These are phyloP conservation scores for Ceratobasidium papillatum DNA, from an alignment of 1,284 basidiomycete species.

Conservation along the genomic window DNA sequence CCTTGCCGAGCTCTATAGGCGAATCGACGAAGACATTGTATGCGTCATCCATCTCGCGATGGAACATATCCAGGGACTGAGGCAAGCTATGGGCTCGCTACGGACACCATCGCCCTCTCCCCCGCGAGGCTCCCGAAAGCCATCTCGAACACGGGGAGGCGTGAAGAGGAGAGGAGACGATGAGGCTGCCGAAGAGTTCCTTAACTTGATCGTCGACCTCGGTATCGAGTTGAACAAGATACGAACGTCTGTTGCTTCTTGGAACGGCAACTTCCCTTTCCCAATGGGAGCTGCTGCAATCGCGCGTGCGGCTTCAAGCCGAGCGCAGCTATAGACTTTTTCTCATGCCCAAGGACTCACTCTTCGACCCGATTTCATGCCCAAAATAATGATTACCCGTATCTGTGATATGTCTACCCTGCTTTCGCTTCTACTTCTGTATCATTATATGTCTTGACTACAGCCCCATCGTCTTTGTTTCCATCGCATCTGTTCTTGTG, in stretches of 20 bases:
- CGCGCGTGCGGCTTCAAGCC: constrained; percentile 22
- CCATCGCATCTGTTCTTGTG: constrained; percentile 6
- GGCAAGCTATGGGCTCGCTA: constrained; percentile 32
- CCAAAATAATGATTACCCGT: constrained; percentile 7
- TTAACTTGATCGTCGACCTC: constrained; percentile 33
- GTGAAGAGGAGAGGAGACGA: constrained; percentile 19
- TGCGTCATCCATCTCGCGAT: constrained; percentile 33
- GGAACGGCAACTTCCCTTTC: constrained; percentile 38
- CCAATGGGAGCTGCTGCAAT: constrained; percentile 24
- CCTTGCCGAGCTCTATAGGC: constrained; percentile 37
- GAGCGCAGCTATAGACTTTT: constrained; percentile 16
- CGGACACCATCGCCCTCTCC: constrained; percentile 33
- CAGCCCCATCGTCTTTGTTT: not conserved
- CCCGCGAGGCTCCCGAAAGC: constrained; percentile 31
- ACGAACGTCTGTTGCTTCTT: constrained; percentile 5
- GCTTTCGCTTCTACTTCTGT: constrained; percentile 16
- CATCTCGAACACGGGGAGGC: not conserved
- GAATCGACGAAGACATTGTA: constrained; percentile 39
- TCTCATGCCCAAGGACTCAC: not conserved
- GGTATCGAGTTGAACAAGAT: constrained; percentile 33
- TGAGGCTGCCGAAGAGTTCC: constrained; percentile 31
- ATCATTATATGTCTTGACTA: constrained; percentile 38
- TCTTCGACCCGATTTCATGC: constrained; percentile 7
- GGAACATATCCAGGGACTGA: constrained; percentile 27
- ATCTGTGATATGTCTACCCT: constrained; percentile 8